These are phyloP conservation scores for Fusarium oligoseptatum DNA, from an alignment of 2,329 filamentous ascomycete genomes.

Conservation along the genomic window DNA sequence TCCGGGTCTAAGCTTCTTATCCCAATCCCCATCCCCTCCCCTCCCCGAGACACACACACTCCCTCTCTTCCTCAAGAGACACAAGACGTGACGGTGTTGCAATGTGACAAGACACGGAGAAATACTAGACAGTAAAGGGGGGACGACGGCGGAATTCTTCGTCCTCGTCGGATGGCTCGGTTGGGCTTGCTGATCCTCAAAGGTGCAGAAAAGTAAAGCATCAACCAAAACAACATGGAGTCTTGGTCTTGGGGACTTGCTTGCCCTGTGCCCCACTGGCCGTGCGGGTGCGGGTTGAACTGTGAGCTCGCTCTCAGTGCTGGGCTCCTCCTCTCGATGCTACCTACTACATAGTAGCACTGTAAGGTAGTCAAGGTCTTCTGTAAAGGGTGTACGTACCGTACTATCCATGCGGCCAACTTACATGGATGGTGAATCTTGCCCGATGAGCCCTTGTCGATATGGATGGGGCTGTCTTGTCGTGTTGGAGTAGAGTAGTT, in stretches of 20 bases:
- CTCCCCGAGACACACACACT: neutral
- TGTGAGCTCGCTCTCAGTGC: neutral
- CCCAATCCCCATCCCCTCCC: neutral
- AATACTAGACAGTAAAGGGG: neutral
- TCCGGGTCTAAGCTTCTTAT: neutral
- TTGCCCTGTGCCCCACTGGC: constrained; percentile 25
- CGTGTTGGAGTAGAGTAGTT: constrained; percentile 8
- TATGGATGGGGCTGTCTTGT: constrained; percentile 28
- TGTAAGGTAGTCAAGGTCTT: neutral
- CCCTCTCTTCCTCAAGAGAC: constrained; percentile 3
- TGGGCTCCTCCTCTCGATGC: constrained; percentile 7
- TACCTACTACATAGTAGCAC: constrained; percentile 23
- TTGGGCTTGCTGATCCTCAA: constrained; percentile 31
- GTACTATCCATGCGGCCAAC: constrained; percentile 36
- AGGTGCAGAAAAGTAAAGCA: constrained; percentile 18
- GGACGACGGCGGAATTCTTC: neutral
- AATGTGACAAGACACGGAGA: neutral
- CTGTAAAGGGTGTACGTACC: constrained; percentile 17
- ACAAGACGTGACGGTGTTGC: constrained; percentile 20
- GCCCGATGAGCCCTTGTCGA: constrained; percentile 31
- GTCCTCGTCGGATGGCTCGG: constrained; percentile 34
- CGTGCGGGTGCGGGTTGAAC: neutral
- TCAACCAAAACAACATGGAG: neutral
- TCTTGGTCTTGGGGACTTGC: neutral
- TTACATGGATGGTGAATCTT: constrained; percentile 37